Evolutionary conservation across 1,284 basidiomycete species (phyloP).

Genomic region (Athelia psychrophila): DNA sequence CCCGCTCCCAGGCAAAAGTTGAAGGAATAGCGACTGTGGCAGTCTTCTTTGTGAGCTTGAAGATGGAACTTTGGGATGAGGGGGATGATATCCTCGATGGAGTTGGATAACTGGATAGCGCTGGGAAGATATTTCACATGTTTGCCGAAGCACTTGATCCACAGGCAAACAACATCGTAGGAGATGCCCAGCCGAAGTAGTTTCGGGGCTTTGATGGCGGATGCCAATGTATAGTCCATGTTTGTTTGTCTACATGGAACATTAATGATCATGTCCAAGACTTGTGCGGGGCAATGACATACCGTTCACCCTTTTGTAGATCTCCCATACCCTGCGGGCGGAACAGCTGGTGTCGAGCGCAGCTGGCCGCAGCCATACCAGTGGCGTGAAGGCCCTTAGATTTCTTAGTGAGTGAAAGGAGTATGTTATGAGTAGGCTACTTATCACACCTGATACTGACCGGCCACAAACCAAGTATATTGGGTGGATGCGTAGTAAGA

Average conservation of each 20-base stretch:
- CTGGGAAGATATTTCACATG: slow-evolving; percentile 1
- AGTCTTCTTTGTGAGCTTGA: slow-evolving; percentile 7
- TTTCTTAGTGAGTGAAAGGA: slow-evolving; percentile 9
- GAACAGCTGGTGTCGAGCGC: slow-evolving; percentile 9
- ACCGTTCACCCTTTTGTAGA: slow-evolving; percentile 17
- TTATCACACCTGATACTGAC: too few species aligned
- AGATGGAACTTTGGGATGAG: slow-evolving; percentile 8
- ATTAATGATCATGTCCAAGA: neutral
- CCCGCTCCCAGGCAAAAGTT: slow-evolving; percentile 14
- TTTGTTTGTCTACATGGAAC: slow-evolving; percentile 13
- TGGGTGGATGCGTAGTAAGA: too few species aligned
- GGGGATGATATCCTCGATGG: neutral
- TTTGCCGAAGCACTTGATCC: slow-evolving; percentile 8
- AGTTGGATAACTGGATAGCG: too few species aligned
- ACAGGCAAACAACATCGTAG: slow-evolving; percentile 14
- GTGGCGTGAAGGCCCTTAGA: slow-evolving; percentile 10
- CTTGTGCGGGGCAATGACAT: neutral
- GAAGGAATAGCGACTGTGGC: slow-evolving; percentile 15
- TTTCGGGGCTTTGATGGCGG: slow-evolving; percentile 2
- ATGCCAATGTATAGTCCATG: slow-evolving; percentile 17
- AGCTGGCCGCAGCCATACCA: slow-evolving; percentile 9
- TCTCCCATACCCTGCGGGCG: slow-evolving; percentile 10
- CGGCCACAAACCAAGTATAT: too few species aligned
- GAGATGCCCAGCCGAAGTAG: slow-evolving; percentile 4
- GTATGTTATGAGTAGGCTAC: slow-evolving; percentile 10